Percentiles rank a stretch among this genome's conserved stretches.
These are phyloP conservation scores for Gymnopilus dilepis DNA, from an alignment of 768 basidiomycete genomes.

Conservation along the genomic window DNA sequence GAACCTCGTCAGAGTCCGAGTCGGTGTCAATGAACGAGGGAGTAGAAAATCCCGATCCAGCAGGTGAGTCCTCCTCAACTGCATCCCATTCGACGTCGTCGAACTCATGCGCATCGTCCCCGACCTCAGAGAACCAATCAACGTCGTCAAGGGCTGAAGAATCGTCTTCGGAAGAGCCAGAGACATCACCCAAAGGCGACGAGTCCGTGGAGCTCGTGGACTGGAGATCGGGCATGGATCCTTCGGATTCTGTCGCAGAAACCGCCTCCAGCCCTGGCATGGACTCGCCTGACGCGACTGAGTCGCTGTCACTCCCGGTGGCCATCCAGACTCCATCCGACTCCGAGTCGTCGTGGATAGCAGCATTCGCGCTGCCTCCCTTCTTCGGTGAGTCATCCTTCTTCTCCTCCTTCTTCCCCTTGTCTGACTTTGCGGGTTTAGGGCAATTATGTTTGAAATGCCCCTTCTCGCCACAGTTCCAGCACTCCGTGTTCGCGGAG, in stretches of 20 bases:
- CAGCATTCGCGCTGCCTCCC: constrained; percentile 8
- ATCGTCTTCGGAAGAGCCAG: background rate
- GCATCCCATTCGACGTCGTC: constrained; percentile 2
- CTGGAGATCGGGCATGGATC: background rate
- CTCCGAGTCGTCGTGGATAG: constrained; percentile 17
- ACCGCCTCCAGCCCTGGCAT: background rate
- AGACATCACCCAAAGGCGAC: background rate
- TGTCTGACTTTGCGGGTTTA: constrained; percentile 24
- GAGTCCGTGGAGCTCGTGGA: constrained; percentile 1
- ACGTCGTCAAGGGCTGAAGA: background rate
- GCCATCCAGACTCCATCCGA: constrained; percentile 12
- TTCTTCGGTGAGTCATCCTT: constrained; percentile 7
- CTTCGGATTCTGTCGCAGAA: background rate
- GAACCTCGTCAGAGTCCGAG: constrained; percentile 2
- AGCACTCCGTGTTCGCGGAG: constrained; percentile 25
- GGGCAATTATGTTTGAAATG: constrained; percentile 30
- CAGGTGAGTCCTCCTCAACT: background rate
- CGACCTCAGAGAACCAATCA: constrained; percentile 25
- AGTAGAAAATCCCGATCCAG: background rate
- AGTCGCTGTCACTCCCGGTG: background rate
- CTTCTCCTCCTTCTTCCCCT: constrained; percentile 17
- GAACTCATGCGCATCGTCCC: constrained; percentile 15
- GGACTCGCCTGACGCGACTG: background rate
- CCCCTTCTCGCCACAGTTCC: constrained; percentile 31
- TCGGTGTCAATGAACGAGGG: background rate